Evolutionary conservation across 768 basidiomycete species (phyloP).

Genomic region (Kwoniella sp.): DNA sequence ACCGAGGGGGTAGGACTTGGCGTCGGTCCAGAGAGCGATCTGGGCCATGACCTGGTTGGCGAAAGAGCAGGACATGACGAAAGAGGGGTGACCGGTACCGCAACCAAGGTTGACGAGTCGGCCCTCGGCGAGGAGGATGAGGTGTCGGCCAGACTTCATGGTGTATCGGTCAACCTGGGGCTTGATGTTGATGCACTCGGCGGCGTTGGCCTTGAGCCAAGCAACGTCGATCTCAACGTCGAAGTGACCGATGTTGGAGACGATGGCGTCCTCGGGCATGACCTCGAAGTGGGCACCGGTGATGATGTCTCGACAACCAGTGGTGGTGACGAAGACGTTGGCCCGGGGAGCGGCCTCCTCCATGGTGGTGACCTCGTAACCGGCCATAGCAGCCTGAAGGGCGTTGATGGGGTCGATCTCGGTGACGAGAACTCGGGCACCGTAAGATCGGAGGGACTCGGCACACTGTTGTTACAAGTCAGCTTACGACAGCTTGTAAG

Average conservation of each 20-base stretch:
- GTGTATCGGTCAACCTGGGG: constrained; percentile 99
- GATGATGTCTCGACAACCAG: constrained; percentile 98
- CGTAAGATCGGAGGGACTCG: constrained; percentile 94
- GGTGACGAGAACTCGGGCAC: constrained; percentile 91
- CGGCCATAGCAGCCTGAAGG: constrained; percentile 98
- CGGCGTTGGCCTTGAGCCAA: constrained; percentile 94
- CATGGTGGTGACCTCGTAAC: constrained; percentile 98
- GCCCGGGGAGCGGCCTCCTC: constrained; percentile 86
- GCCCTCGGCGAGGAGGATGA: constrained; percentile 96
- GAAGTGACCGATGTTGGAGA: constrained; percentile 73
- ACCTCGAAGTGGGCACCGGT: constrained; percentile 82
- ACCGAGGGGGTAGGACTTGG: constrained; percentile 88
- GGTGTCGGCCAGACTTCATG: constrained; percentile 85
- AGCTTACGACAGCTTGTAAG: neutral
- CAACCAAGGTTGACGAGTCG: constrained; percentile 99
- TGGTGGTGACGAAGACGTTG: constrained; percentile 97
- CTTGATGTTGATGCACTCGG: constrained; percentile 82
- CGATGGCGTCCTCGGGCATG: constrained; percentile 98
- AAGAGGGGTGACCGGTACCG: constrained; percentile 97
- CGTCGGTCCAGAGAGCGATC: constrained; percentile 95
- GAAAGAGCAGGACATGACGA: constrained; percentile 99
- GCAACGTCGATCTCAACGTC: constrained; percentile 83
- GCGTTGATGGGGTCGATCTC: constrained; percentile 99
- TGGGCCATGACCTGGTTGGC: constrained; percentile 97
- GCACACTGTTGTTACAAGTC: constrained; percentile 63